Evolutionary conservation across 441 rosid species (phyloP).

Genomic region (Adansonia rubrostipa): DNA sequence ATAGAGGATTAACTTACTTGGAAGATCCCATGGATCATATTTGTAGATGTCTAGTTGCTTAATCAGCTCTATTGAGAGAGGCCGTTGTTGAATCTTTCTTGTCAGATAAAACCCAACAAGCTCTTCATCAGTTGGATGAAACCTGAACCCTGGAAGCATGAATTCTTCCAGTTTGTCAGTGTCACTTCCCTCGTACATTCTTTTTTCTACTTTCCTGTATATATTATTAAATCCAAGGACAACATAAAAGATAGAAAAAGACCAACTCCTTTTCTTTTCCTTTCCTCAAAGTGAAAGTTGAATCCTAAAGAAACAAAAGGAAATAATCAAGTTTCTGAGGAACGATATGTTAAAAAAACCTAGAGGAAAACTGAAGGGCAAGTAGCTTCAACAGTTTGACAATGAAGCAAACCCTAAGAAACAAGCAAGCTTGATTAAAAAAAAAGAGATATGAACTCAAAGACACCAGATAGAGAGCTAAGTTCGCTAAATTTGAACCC

Average conservation of each 20-base stretch:
- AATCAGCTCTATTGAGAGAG: slow-evolving; percentile 72
- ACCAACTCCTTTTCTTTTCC: not conserved
- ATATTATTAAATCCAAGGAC: not conserved
- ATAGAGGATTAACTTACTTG: slow-evolving; percentile 54
- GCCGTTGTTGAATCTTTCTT: slow-evolving; percentile 65
- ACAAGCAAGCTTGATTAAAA: slow-evolving; percentile 18
- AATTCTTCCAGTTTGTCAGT: slow-evolving; percentile 60
- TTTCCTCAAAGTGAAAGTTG: not conserved
- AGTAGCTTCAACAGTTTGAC: slow-evolving; percentile 26
- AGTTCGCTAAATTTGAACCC: slow-evolving; percentile 50
- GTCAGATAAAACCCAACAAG: slow-evolving; percentile 79
- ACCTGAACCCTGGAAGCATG: slow-evolving; percentile 77
- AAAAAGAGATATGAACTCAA: slow-evolving; percentile 13
- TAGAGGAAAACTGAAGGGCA: slow-evolving; percentile 25
- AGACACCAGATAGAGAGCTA: slow-evolving; percentile 35
- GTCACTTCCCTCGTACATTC: slow-evolving; percentile 52
- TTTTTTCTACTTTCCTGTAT: not conserved
- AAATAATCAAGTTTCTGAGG: not conserved
- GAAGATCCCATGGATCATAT: slow-evolving; percentile 90
- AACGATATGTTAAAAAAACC: slow-evolving; percentile 22
- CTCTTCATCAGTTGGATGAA: slow-evolving; percentile 89
- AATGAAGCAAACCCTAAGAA: slow-evolving; percentile 31
- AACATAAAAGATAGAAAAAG: too few relatives aligned
- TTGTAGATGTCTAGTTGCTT: slow-evolving; percentile 82
- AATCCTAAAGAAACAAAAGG: not conserved